Conservation (phyloP, 2,329 filamentous ascomycete genomes). For the Sordariomycetes sp. region DNA sequence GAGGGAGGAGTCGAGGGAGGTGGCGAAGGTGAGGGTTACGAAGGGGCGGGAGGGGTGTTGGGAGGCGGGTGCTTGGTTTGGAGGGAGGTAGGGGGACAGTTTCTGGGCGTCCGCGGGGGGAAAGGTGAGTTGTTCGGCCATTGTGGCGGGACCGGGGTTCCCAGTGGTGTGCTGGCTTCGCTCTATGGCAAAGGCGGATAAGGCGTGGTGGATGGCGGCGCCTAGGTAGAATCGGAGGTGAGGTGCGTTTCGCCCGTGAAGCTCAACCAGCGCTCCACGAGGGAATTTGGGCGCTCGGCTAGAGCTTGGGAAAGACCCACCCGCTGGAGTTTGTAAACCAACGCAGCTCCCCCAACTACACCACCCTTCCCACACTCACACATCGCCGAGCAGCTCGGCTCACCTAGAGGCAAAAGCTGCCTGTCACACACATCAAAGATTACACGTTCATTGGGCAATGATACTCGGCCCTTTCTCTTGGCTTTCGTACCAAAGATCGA, state of each 20-base stretch:
- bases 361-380: no score
- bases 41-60: slow-evolving; percentile 23
- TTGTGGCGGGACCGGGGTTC: slow-evolving; percentile 7
- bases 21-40: slow-evolving; percentile 80
- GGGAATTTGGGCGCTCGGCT: not conserved
- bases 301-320: no score
- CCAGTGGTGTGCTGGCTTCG: not conserved
- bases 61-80: slow-evolving; percentile 2
- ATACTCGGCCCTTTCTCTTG: no score
- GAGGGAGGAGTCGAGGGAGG: slow-evolving; percentile 73
- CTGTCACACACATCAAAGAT: no score
- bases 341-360: no score
- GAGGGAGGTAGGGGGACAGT: slow-evolving; percentile 20
- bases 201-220: not conserved
- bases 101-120: slow-evolving; percentile 13
- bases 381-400: no score
- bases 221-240: not conserved
- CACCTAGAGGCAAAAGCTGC: no score
- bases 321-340: no score
- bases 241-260: not conserved
- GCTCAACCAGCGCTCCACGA: not conserved
- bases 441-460: no score
- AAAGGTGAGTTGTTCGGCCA: slow-evolving; percentile 20
- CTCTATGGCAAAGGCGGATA: not conserved
- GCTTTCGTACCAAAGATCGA: no score